Conservation (phyloP, 257 asterid species). For the Mitragyna speciosa region DNA sequence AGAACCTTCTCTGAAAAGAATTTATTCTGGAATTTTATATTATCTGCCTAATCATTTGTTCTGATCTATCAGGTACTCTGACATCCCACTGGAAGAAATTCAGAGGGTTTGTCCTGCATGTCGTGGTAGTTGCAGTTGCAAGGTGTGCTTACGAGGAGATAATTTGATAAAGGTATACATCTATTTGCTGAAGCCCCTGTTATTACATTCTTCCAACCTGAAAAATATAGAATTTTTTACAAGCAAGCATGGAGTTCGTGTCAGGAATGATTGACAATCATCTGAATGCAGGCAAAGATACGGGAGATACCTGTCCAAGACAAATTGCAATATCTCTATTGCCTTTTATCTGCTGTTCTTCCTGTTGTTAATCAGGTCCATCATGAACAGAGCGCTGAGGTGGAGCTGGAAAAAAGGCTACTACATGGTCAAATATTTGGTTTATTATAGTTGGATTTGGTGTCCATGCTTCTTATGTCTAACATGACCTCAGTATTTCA, state of each 20-base stretch:
- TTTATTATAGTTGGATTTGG: constrained; percentile 24
- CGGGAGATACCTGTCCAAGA: constrained; percentile 74
- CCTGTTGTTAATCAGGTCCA: constrained; percentile 83
- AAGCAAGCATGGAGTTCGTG: background rate
- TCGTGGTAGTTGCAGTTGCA: constrained; percentile 92
- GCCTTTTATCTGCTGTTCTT: constrained; percentile 86
- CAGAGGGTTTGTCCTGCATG: constrained; percentile 92
- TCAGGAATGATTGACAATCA: constrained; percentile 9
- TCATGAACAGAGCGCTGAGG: constrained; percentile 75
- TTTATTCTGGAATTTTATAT: background rate
- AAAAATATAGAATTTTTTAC: background rate
- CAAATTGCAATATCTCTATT: constrained; percentile 83
- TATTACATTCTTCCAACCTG: background rate
- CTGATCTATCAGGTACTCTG: constrained; percentile 68
- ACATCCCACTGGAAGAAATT: constrained; percentile 66
- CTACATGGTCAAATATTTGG: constrained; percentile 61
- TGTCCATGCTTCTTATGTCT: constrained; percentile 5
- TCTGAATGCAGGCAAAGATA: constrained; percentile 64
- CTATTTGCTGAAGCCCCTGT: constrained; percentile 21
- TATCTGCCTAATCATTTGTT: constrained; percentile 27
- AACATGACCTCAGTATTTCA: constrained; percentile 19
- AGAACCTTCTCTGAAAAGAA: background rate
- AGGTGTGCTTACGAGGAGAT: constrained; percentile 89
- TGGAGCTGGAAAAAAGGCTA: constrained; percentile 78
- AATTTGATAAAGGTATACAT: constrained; percentile 74